Percentiles rank a stretch among this genome's conserved stretches.
phyloP scores from a whole-genome alignment of 1,284 basidiomycete genomes.

The Mycena citricolor region DNA sequence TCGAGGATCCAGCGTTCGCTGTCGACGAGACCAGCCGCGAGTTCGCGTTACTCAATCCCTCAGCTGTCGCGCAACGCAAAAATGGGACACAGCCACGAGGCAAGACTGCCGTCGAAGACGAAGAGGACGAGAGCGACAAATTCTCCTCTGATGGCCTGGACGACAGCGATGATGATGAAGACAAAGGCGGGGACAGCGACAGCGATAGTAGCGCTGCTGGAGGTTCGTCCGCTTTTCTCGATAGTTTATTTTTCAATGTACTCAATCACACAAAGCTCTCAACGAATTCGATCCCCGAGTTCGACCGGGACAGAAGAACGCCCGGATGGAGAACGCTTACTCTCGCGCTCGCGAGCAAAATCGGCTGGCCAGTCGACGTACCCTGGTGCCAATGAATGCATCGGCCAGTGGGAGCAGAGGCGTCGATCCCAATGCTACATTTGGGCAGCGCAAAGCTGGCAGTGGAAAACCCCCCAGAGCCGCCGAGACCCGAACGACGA shows the following conservation, averaged over 20 bases:
- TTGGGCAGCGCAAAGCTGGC: slow-evolving; percentile 57
- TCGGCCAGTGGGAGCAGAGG: slow-evolving; percentile 37
- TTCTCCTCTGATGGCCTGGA: slow-evolving; percentile 69
- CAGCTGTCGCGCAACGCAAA: slow-evolving; percentile 56
- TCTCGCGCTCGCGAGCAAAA: slow-evolving; percentile 41
- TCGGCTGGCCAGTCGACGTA: slow-evolving; percentile 45
- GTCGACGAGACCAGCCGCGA: slow-evolving; percentile 89
- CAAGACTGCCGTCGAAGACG: slow-evolving; percentile 86
- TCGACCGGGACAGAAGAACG: slow-evolving; percentile 47
- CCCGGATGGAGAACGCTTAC: slow-evolving; percentile 45
- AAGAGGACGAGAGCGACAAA: slow-evolving; percentile 86
- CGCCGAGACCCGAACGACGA: slow-evolving; percentile 18
- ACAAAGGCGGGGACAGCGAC: slow-evolving; percentile 50
- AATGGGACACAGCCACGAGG: slow-evolving; percentile 29
- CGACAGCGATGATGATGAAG: slow-evolving; percentile 45
- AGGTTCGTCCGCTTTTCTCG: slow-evolving; percentile 32
- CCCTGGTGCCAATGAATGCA: slow-evolving; percentile 59
- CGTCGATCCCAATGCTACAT: slow-evolving; percentile 55
- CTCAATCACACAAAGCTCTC: slow-evolving; percentile 43
- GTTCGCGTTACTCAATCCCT: slow-evolving; percentile 91
- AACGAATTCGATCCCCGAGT: slow-evolving; percentile 45
- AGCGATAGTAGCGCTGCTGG: slow-evolving; percentile 51
- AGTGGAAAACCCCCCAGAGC: slow-evolving; percentile 17
- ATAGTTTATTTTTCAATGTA: slow-evolving; percentile 12
- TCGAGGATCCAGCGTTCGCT: slow-evolving; percentile 92